Percentiles rank a stretch among this genome's conserved stretches.
These are phyloP conservation scores for Cyclospora cayetanensis DNA, from an alignment of 169 alveolate genomes.

Conservation along the genomic window DNA sequence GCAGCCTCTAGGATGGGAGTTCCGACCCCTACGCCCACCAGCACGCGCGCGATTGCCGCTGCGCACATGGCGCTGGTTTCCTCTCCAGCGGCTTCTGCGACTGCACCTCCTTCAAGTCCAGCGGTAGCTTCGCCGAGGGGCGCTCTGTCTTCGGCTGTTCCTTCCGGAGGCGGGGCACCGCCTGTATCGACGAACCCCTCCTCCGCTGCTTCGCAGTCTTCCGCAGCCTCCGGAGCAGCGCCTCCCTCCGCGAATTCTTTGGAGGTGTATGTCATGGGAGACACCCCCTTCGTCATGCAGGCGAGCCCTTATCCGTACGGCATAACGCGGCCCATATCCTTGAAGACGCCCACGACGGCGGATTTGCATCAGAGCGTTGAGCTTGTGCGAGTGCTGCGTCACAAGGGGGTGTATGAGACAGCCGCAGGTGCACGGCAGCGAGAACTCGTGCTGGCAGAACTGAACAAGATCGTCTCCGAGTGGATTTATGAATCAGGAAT, in stretches of 20 bases:
- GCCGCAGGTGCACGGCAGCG: constrained; percentile 70
- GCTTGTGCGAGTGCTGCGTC: constrained; percentile 36
- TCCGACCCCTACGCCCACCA: too few relatives aligned
- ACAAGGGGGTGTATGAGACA: constrained; percentile 63
- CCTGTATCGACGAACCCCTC: background rate
- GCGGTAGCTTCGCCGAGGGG: too few relatives aligned
- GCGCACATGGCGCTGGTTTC: too few relatives aligned
- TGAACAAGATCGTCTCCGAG: constrained; percentile 63
- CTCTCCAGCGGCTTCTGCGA: too few relatives aligned
- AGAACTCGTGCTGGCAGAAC: constrained; percentile 59
- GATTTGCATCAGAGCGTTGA: constrained; percentile 62
- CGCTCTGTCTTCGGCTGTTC: too few relatives aligned
- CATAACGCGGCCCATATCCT: constrained; percentile 65
- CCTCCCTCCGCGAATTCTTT: background rate
- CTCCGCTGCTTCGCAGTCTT: background rate
- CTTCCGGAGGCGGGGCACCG: too few relatives aligned
- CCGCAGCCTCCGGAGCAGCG: background rate
- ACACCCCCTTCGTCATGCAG: constrained; percentile 6
- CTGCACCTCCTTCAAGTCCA: too few relatives aligned
- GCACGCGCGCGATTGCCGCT: too few relatives aligned
- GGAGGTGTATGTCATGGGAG: constrained; percentile 57
- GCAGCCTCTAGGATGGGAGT: too few relatives aligned
- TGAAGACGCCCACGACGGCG: constrained; percentile 16
- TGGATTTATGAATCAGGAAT: constrained; percentile 73
- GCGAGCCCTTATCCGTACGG: constrained; percentile 54